Percentiles rank a stretch among this genome's conserved stretches.
phyloP scores from a whole-genome alignment of 306 rosid genomes.

The Nissolia schottii region DNA sequence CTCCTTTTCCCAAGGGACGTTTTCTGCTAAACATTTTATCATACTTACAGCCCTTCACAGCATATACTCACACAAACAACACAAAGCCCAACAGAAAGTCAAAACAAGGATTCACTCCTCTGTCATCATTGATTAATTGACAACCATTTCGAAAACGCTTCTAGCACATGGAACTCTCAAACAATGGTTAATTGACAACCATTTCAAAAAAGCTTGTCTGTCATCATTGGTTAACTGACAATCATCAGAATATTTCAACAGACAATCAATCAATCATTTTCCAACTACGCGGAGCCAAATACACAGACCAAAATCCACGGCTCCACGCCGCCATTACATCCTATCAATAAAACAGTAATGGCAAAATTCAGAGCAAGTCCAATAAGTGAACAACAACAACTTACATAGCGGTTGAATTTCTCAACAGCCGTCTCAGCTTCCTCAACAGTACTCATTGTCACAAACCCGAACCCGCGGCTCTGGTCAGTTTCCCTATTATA shows the following conservation, averaged over 20 bases:
- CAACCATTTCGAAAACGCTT: background rate
- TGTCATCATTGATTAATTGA: background rate
- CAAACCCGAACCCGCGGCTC: constrained; percentile 96
- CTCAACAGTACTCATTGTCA: constrained; percentile 88
- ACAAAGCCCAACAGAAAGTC: background rate
- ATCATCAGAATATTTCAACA: no score
- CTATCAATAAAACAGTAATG: background rate
- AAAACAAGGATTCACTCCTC: background rate
- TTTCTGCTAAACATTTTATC: background rate
- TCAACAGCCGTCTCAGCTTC: constrained; percentile 84
- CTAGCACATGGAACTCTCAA: background rate
- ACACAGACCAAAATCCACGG: no score
- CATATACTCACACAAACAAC: background rate
- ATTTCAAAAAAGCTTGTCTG: no score
- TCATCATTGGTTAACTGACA: no score
- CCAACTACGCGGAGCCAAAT: no score
- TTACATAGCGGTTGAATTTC: constrained; percentile 62
- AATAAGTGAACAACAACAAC: constrained; percentile 16
- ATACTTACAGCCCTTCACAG: background rate
- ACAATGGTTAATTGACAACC: no score
- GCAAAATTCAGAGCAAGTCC: background rate
- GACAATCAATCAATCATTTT: no score
- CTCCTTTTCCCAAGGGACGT: background rate
- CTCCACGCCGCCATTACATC: no score
- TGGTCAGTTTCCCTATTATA: constrained; percentile 82